A percentile compares a stretch with the other conserved stretches of the same genome.
These are phyloP conservation scores for Mucor mucedo DNA, from an alignment of 371 early-diverging fungal species.

Conservation along the genomic window DNA sequence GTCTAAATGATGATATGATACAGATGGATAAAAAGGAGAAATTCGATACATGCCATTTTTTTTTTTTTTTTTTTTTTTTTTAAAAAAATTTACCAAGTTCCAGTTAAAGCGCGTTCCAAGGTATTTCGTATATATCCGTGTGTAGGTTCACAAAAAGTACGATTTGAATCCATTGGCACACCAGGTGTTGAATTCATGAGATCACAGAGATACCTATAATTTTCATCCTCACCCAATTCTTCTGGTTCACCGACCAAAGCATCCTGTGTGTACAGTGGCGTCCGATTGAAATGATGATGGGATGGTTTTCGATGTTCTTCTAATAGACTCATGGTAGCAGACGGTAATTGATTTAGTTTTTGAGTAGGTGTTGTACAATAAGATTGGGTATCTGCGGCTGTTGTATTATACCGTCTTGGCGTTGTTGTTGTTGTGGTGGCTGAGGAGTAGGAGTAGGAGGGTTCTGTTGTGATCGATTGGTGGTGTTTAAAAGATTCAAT, in stretches of 20 bases:
- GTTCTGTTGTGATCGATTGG: too few species aligned
- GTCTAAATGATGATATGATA: too few species aligned
- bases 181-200: conserved; percentile 10
- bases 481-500: conserved; percentile 25
- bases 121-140: conserved; percentile 5
- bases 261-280: conserved; percentile 2
- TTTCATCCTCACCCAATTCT: conserved; percentile 19
- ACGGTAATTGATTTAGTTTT: conserved; percentile 16
- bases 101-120: conserved; percentile 19
- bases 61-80: too few species aligned
- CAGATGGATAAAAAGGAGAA: too few species aligned
- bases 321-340: conserved; percentile 28
- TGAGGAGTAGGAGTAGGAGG: too few species aligned
- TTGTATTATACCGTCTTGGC: conserved; percentile 1
- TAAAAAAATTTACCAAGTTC: conserved; percentile 4
- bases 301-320: conserved; percentile 3
- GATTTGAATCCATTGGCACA: conserved; percentile 8
- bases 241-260: conserved; percentile 38
- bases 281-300: background rate
- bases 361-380: conserved; percentile 11
- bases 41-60: too few species aligned
- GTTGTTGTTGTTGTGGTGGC: too few species aligned
- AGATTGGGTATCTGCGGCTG: background rate
- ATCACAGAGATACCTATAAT: conserved; percentile 8
- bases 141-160: conserved; percentile 10